Percentiles rank a stretch among this genome's conserved stretches.
Conservation (phyloP, 441 rosid species). For the Breynia disticha region DNA sequence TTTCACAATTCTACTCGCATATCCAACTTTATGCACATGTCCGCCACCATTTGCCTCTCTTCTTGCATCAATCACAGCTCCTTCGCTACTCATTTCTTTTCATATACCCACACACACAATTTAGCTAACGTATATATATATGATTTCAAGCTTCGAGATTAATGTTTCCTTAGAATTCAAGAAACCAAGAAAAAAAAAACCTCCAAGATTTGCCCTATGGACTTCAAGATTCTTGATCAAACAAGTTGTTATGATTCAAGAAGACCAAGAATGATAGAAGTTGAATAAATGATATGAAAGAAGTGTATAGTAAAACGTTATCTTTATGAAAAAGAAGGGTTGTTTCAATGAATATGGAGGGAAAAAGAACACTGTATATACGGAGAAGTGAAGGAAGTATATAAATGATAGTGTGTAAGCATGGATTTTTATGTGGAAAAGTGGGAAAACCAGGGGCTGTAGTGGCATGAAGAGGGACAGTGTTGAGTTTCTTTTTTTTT, state of each 20-base stretch:
- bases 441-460: slow-evolving; percentile 22
- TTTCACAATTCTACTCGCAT: slow-evolving; percentile 16
- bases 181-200: no score
- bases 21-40: slow-evolving; percentile 25
- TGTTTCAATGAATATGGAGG: no score
- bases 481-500: no score
- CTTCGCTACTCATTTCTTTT: slow-evolving; percentile 10
- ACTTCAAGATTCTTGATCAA: no score
- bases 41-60: slow-evolving; percentile 10
- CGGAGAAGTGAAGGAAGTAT: background rate
- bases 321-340: no score
- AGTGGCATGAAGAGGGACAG: no score
- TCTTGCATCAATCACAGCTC: slow-evolving; percentile 21
- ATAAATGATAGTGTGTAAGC: background rate
- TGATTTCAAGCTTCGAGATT: background rate
- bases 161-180: background rate
- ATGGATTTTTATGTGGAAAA: background rate
- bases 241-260: no score
- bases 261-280: no score
- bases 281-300: no score
- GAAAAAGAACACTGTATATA: slow-evolving; percentile 1
- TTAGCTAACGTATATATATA: no score
- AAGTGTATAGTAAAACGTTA: no score
- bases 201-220: no score
- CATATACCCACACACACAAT: background rate